A percentile compares a stretch with the other conserved stretches of the same genome.
These are phyloP conservation scores for Syzygium syzygioides DNA, from an alignment of 441 rosid species.

Conservation along the genomic window DNA sequence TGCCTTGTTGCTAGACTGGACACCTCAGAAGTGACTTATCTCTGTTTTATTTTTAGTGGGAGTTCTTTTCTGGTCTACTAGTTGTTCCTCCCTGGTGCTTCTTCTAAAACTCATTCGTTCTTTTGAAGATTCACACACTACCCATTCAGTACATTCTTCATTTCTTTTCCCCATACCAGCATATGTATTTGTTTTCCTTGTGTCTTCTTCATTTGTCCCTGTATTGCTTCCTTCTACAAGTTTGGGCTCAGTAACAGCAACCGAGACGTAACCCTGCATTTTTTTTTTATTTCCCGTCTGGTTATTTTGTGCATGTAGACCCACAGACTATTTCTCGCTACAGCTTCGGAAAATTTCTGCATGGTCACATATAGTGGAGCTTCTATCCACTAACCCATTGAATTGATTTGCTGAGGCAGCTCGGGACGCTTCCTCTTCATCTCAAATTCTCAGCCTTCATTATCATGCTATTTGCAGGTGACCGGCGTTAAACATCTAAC, in stretches of 20 bases:
- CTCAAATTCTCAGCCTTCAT: neutral
- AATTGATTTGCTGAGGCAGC: neutral
- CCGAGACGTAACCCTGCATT: neutral
- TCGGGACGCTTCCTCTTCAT: neutral
- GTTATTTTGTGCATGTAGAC: neutral
- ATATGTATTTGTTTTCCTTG: neutral
- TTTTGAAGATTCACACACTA: neutral
- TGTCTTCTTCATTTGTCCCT: neutral
- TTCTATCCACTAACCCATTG: neutral
- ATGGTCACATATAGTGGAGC: neutral
- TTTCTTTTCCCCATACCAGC: neutral
- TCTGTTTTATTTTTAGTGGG: neutral
- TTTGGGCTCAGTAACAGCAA: neutral
- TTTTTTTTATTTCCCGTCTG: neutral
- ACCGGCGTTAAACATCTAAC: constrained; percentile 60
- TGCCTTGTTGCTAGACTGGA: neutral
- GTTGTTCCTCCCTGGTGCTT: neutral
- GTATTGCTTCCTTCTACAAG: neutral
- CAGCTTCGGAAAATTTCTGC: neutral
- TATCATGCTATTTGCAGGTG: constrained; percentile 27
- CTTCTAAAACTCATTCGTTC: neutral
- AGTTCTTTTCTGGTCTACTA: neutral
- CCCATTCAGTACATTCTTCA: neutral
- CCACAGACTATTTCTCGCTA: neutral
- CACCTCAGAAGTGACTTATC: neutral